phyloP scores from a whole-genome alignment of 768 basidiomycete species.

The Fomitopsis pulvina region DNA sequence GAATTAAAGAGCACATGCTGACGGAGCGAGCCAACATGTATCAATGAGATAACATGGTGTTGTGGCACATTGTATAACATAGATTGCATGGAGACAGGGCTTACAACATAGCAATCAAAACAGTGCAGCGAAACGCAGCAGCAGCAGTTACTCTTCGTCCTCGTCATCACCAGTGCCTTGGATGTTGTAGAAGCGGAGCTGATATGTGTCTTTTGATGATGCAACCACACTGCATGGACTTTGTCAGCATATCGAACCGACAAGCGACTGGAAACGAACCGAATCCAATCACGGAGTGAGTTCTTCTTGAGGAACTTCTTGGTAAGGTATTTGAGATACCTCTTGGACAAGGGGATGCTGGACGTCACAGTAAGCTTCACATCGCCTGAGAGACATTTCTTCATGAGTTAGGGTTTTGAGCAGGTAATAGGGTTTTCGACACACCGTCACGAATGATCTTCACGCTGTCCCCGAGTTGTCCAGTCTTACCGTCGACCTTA shows the following conservation, averaged over 20 bases:
- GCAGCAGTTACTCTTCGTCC: slow-evolving; percentile 40
- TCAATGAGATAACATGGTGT: too few species aligned
- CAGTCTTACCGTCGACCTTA: slow-evolving; percentile 89
- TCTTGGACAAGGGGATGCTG: slow-evolving; percentile 88
- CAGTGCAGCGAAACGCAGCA: slow-evolving; percentile 4
- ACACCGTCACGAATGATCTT: slow-evolving; percentile 83
- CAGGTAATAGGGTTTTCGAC: slow-evolving; percentile 18
- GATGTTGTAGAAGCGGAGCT: slow-evolving; percentile 93
- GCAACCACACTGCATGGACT: slow-evolving; percentile 67
- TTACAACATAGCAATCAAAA: slow-evolving; percentile 15
- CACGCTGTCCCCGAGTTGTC: slow-evolving; percentile 86
- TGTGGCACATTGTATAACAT: not conserved
- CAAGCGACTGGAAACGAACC: slow-evolving; percentile 34
- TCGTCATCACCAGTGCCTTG: slow-evolving; percentile 51
- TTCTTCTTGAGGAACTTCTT: slow-evolving; percentile 99
- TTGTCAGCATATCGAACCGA: slow-evolving; percentile 2
- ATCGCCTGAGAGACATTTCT: slow-evolving; percentile 40
- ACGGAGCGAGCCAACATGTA: too few species aligned
- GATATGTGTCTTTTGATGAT: slow-evolving; percentile 87
- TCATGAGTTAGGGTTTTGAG: not conserved
- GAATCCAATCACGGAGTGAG: slow-evolving; percentile 92
- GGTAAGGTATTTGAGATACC: slow-evolving; percentile 97
- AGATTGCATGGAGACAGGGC: slow-evolving; percentile 5
- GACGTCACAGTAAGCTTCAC: slow-evolving; percentile 83
- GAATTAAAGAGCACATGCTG: too few species aligned